phyloP scores from a whole-genome alignment of 108 stramenopile species.

The Skeletonema tropicum region DNA sequence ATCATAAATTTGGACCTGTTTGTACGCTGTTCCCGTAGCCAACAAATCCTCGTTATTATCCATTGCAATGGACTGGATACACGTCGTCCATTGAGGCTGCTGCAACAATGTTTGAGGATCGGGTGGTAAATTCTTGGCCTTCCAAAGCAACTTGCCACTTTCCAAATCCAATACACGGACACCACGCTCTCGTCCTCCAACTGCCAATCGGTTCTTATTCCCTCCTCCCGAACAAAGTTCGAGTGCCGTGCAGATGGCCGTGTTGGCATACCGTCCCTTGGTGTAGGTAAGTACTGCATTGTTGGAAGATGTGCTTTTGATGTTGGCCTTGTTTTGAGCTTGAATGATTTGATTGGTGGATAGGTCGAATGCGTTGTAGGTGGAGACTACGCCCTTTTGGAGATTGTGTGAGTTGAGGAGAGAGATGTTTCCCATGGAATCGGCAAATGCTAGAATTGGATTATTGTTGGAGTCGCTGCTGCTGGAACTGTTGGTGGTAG shows the following conservation, averaged over 20 bases:
- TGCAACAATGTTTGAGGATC: slow-evolving; percentile 87
- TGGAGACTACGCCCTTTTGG: slow-evolving; percentile 28
- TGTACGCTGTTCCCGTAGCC: slow-evolving; percentile 81
- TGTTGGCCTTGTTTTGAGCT: slow-evolving; percentile 6
- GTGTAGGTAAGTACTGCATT: slow-evolving; percentile 57
- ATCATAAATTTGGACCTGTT: slow-evolving; percentile 83
- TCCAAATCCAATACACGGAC: slow-evolving; percentile 64
- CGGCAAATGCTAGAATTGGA: slow-evolving; percentile 19
- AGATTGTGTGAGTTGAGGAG: slow-evolving; percentile 13
- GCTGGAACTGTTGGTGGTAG: background rate
- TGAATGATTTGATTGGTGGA: background rate
- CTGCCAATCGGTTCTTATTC: slow-evolving; percentile 52
- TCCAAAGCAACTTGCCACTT: slow-evolving; percentile 70
- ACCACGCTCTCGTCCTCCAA: slow-evolving; percentile 83
- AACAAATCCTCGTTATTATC: slow-evolving; percentile 44
- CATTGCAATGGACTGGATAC: slow-evolving; percentile 57
- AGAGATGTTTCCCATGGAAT: slow-evolving; percentile 40
- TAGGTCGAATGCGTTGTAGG: slow-evolving; percentile 24
- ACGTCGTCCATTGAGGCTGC: slow-evolving; percentile 80
- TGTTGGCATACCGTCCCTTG: slow-evolving; percentile 59
- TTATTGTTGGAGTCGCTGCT: background rate
- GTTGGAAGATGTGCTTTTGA: background rate
- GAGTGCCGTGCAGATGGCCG: slow-evolving; percentile 63
- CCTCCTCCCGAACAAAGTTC: slow-evolving; percentile 46
- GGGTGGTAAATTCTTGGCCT: slow-evolving; percentile 83